Percentiles rank a stretch among this genome's conserved stretches.
Evolutionary conservation across 495 filamentous ascomycete species (phyloP).

Genomic region (Penicillium pancosmium): DNA sequence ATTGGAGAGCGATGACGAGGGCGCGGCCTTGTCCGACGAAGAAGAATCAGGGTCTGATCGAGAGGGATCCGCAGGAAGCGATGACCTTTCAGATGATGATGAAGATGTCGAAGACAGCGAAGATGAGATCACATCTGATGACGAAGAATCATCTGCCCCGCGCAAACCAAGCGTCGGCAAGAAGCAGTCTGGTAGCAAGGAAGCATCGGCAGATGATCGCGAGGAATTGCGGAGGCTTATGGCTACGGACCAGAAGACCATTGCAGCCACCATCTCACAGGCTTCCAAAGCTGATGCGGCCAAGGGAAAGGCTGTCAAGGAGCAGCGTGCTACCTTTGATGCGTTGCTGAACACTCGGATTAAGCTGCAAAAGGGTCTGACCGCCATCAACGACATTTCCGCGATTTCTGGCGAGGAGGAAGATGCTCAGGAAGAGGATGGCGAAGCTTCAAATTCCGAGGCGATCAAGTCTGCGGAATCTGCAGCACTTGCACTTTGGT

Average conservation of each 20-base stretch:
- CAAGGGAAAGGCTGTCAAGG: slow-evolving; percentile 83
- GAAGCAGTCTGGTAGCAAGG: slow-evolving; percentile 5
- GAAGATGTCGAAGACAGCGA: slow-evolving; percentile 31
- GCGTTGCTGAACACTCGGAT: slow-evolving; percentile 84
- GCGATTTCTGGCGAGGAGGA: slow-evolving; percentile 40
- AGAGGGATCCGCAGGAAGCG: slow-evolving; percentile 2
- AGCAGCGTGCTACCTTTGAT: slow-evolving; percentile 84
- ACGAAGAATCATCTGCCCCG: slow-evolving; percentile 3
- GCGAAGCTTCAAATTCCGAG: slow-evolving; percentile 40
- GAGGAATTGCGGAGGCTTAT: slow-evolving; percentile 69
- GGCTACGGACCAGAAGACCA: slow-evolving; percentile 68
- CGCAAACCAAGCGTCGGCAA: neutral
- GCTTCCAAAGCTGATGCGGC: slow-evolving; percentile 76
- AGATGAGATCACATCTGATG: slow-evolving; percentile 5
- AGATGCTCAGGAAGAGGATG: slow-evolving; percentile 34
- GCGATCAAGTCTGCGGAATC: slow-evolving; percentile 76
- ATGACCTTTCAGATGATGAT: slow-evolving; percentile 22
- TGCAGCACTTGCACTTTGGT: slow-evolving; percentile 88
- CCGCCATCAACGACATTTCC: slow-evolving; percentile 77
- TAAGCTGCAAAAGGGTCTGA: slow-evolving; percentile 84
- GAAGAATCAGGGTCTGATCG: slow-evolving; percentile 13
- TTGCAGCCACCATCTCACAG: slow-evolving; percentile 69
- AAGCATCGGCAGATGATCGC: slow-evolving; percentile 37
- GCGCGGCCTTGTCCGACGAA: neutral
- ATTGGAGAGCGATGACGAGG: slow-evolving; percentile 14